Percentiles rank a stretch among this genome's conserved stretches.
phyloP scores from a whole-genome alignment of 75 land plant species.

The Gnetum montanum region DNA sequence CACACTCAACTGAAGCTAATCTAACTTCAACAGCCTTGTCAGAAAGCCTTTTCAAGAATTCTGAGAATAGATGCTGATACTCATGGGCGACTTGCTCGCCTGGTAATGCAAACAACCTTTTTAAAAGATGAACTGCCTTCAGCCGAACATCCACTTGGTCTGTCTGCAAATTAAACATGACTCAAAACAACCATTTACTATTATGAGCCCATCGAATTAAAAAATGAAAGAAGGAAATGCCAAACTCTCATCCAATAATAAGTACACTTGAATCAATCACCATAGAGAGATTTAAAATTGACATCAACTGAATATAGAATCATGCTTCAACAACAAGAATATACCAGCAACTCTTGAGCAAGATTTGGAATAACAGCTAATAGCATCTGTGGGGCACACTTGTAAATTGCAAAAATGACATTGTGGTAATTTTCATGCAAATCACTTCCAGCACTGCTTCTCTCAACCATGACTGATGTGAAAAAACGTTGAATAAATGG shows the following conservation, averaged over 20 bases:
- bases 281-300: not conserved
- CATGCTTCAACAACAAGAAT: too few relatives aligned
- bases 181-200: not conserved
- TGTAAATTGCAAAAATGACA: conserved; percentile 59
- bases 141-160: conserved; percentile 82
- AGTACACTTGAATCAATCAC: too few relatives aligned
- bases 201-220: not conserved
- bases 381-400: conserved; percentile 74
- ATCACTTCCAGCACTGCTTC: conserved; percentile 33
- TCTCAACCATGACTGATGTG: conserved; percentile 58
- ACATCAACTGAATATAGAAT: too few relatives aligned
- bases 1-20: conserved; percentile 59
- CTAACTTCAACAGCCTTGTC: conserved; percentile 82
- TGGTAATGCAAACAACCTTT: conserved; percentile 55
- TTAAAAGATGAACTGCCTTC: conserved; percentile 73
- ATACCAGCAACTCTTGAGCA: conserved; percentile 73
- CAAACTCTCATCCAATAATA: not conserved
- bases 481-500: conserved; percentile 53
- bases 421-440: conserved; percentile 65
- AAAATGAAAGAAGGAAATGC: not conserved
- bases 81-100: conserved; percentile 47
- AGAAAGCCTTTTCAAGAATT: conserved; percentile 77
- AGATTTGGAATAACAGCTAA: conserved; percentile 65
- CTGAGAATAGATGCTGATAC: conserved; percentile 53
- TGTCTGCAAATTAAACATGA: conserved; percentile 39